Percentiles rank a stretch among this genome's conserved stretches.
Conservation (phyloP, 2,329 filamentous ascomycete genomes). For the Calonectria naviculata region DNA sequence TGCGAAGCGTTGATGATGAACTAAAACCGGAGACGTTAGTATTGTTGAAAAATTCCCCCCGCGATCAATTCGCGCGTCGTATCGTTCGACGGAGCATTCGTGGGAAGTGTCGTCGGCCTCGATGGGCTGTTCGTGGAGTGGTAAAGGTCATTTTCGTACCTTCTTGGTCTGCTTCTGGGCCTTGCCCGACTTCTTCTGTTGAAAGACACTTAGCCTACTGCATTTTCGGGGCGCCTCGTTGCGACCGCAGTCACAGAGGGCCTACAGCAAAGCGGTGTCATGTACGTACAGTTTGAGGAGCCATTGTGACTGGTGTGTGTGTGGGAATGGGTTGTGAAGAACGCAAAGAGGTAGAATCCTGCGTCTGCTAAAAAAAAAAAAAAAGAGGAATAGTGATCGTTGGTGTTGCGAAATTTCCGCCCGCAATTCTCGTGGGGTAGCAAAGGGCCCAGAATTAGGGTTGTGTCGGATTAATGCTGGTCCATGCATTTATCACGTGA, state of each 20-base stretch:
- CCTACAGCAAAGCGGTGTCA: conserved; percentile 95
- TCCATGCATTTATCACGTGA: conserved; percentile 8
- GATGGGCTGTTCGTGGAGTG: not conserved
- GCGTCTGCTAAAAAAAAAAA: conserved; percentile 61
- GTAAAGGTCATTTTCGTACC: conserved; percentile 59
- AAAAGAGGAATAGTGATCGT: conserved; percentile 22
- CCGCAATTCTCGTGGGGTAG: conserved; percentile 42
- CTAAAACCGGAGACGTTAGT: conserved; percentile 56
- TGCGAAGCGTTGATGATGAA: conserved; percentile 99
- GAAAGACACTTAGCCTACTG: conserved; percentile 94
- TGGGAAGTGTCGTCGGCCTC: not conserved
- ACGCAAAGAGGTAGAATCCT: conserved; percentile 83
- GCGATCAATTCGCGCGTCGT: not conserved
- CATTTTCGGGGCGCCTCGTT: conserved; percentile 54
- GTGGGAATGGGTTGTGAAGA: conserved; percentile 46
- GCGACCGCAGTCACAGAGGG: conserved; percentile 43
- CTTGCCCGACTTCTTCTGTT: conserved; percentile 75
- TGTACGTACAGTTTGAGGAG: conserved; percentile 88
- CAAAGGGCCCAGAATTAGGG: conserved; percentile 47
- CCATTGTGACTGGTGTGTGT: conserved; percentile 72
- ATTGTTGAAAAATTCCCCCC: too few relatives aligned
- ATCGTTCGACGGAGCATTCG: conserved; percentile 1
- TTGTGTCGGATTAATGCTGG: conserved; percentile 38
- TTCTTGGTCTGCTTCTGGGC: conserved; percentile 89
- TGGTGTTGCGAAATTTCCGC: conserved; percentile 23